These are phyloP conservation scores for Aschersonia sp. DNA, from an alignment of 2,329 filamentous ascomycete genomes.

Conservation along the genomic window DNA sequence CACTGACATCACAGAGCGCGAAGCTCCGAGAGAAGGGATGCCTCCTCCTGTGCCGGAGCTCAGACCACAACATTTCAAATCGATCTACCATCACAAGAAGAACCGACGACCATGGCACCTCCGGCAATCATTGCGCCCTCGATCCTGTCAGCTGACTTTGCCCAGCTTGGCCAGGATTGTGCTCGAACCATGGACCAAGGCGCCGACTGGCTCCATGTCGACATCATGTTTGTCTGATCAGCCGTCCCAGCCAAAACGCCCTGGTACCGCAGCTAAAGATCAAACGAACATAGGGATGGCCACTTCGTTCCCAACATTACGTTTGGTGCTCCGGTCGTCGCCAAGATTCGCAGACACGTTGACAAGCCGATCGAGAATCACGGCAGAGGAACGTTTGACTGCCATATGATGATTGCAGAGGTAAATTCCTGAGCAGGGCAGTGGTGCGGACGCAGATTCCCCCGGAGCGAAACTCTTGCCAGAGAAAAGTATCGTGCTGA, in stretches of 20 bases:
- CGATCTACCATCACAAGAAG: neutral
- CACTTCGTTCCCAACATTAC: conserved; percentile 99
- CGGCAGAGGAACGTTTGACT: conserved; percentile 90
- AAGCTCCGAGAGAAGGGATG: no score
- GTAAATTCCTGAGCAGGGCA: conserved; percentile 27
- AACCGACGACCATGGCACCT: conserved; percentile 51
- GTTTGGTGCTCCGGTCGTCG: conserved; percentile 88
- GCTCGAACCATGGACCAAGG: conserved; percentile 71
- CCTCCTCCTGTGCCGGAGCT: no score
- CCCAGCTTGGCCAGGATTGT: conserved; percentile 73
- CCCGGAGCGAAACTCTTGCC: neutral
- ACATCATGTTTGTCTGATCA: conserved; percentile 52
- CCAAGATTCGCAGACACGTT: conserved; percentile 81
- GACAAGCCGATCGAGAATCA: conserved; percentile 53
- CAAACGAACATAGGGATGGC: conserved; percentile 55
- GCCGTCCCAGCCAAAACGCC: conserved; percentile 10
- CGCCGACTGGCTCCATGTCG: conserved; percentile 87
- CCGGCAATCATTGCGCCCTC: conserved; percentile 91
- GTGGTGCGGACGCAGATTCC: neutral
- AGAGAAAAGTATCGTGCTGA: neutral
- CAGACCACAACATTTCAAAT: no score
- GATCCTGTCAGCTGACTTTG: conserved; percentile 97
- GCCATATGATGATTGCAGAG: conserved; percentile 99
- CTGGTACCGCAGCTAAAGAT: conserved; percentile 1
- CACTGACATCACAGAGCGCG: no score